Evolutionary conservation across 805 yeast genomes (phyloP), one percentile per base, ranked within the genome.

Genomic region (Tetrapisispora namnaoensis): DNA sequence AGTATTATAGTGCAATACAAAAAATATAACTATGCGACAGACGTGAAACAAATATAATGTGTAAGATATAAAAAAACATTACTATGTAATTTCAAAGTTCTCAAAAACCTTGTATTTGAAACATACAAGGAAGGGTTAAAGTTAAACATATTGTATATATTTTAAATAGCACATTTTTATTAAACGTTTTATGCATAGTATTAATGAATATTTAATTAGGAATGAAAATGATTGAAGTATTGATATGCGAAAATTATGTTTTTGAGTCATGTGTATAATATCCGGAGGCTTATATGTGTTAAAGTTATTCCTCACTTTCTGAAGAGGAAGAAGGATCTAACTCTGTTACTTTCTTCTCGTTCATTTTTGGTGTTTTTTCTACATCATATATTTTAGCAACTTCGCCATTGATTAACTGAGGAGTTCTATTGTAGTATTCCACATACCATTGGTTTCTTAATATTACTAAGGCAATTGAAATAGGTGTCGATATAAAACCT

Each of bases 401-500:
- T 42, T 42, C 37, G 2, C 11, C 8, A 14, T 30, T 14, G 9
- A 20, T 8, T 10, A n/a, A 11, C 17, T 28, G 14, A 5, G 37
- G 14, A 30, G 11, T 13, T 1, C 4, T 3, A 13, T n/a, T 11
- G 17, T 42, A 24, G 18, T 17, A 36, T 22, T 47, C 42, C 4
- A 7, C 11, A 17, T 36, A 42, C 42, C 45, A 47, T 42, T 51
- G 49, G 36, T 59, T 54, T 28, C 62, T 49, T 3, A 55, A 18
- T 10, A 57, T 44, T 20, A 59, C 51, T 3, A 44, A 49, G 13
- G 51, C 35, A 30, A 55, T 52, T 4, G 53, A 52, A 4, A 55
- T 20, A n/a, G 62, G 62, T 16, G 60, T 53, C 1, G 53, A 49
- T 24, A 53, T 34, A 8, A 57, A 28, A 1, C 55, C 60, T 10